Evolutionary conservation across 495 filamentous ascomycete genomes (phyloP).

Genomic region (Penicillium samsonianum): DNA sequence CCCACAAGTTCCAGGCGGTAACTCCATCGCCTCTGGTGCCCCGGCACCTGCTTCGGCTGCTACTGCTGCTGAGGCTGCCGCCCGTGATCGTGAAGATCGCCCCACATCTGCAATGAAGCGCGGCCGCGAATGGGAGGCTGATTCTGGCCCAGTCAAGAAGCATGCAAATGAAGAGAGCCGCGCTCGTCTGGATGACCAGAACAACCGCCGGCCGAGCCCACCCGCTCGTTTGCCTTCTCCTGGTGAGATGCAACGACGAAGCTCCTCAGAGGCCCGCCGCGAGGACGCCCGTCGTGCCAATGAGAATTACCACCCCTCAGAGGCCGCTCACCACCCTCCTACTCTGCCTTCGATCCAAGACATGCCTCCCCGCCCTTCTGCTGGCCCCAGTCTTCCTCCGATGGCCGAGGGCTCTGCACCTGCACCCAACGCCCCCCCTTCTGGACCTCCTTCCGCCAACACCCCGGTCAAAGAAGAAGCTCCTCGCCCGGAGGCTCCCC

Average conservation of each 20-base stretch:
- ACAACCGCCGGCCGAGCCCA: conserved; percentile 71
- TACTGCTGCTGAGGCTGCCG: conserved; percentile 72
- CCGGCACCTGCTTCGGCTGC: conserved; percentile 73
- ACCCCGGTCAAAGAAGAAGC: conserved; percentile 49
- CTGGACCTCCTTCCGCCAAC: conserved; percentile 48
- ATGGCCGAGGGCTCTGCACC: conserved; percentile 57
- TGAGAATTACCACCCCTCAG: conserved; percentile 84
- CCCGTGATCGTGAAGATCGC: conserved; percentile 81
- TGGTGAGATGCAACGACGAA: conserved; percentile 68
- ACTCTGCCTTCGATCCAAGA: conserved; percentile 71
- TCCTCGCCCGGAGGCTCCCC: conserved; percentile 54
- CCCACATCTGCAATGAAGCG: conserved; percentile 80
- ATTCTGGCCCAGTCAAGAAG: conserved; percentile 72
- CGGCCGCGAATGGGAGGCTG: conserved; percentile 83
- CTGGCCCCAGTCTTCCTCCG: conserved; percentile 54
- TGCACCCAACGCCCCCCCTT: conserved; percentile 60
- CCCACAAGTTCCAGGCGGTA: conserved; percentile 55
- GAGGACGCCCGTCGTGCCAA: conserved; percentile 71
- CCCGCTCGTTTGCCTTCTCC: conserved; percentile 61
- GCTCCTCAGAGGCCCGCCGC: conserved; percentile 72
- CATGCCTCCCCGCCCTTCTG: conserved; percentile 59
- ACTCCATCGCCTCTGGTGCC: conserved; percentile 76
- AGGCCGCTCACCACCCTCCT: conserved; percentile 84
- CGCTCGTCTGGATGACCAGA: conserved; percentile 80
- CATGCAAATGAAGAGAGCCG: conserved; percentile 83